Evolutionary conservation across 192 early-diverging fungal species (phyloP), one percentile per base, ranked within the genome.

Genomic region (Borealophlyctis nickersoniae): DNA sequence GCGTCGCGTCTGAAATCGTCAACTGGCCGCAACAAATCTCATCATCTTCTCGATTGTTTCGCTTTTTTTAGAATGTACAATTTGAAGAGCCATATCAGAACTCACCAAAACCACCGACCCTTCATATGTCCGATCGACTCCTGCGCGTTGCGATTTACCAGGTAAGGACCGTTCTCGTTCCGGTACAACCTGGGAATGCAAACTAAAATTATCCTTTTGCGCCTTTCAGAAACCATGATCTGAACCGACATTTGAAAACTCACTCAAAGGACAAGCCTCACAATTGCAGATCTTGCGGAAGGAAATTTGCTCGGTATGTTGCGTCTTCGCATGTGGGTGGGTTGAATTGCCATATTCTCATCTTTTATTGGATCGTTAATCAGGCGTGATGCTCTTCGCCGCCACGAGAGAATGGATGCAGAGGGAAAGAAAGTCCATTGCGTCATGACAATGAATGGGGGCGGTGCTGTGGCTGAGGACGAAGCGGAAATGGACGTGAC

Each of bases 391-490:
- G 74, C 74, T 19, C 58, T 76, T 4, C 60, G 71, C 24, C 36
- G 74, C 32, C 74, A 76, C 59, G 70, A 77, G 49, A 50, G 74
- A 16, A 77, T 77, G 71, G 66, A 77, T 56, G 24, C 65, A 3
- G 75, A 77, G 39, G 75, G 75, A 32, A 77, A 75, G 52, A 76
- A 76, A 48, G 56, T 76, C 4, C 74, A 76, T 52, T 76, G 74
- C 49, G 56, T 64, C 1, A 33, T 31, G n/a, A 14, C 52, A 53
- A 53, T 53, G n/a, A 5, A 14, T 23, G 52, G 39, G 19, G 39
- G 39, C 7, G 7, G 3, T 45, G 55, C 39, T 9, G 9, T 61
- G 23, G 36, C 48, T 16, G 63, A 3, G 1, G 29, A 11, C 28
- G 31, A 28, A n/a, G 39, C 53, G 23, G 4, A 4, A 31, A 32